A percentile compares a stretch with the other conserved stretches of the same genome.
phyloP scores from a whole-genome alignment of 2,329 filamentous ascomycete species.

The Magnaporthiopsis incrustans region DNA sequence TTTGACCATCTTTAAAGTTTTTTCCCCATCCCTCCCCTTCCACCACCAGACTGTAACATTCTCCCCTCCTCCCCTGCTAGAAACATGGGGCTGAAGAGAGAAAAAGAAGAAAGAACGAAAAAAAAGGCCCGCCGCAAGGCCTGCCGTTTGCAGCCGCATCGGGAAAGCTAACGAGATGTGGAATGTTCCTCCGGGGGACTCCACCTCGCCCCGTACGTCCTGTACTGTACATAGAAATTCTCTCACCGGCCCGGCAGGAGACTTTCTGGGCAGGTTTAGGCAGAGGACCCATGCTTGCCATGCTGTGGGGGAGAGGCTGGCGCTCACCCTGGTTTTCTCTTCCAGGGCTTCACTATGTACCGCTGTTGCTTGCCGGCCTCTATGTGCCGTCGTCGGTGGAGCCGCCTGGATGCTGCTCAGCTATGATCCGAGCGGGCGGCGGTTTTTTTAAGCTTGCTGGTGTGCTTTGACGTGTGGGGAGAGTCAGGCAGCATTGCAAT shows the following conservation, averaged over 20 bases:
- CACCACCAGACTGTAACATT: too few species aligned
- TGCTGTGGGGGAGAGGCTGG: neutral
- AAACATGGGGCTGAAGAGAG: neutral
- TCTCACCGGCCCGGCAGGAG: neutral
- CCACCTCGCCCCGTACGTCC: neutral
- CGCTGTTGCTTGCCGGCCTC: neutral
- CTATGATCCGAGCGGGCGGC: too few species aligned
- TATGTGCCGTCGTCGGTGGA: neutral
- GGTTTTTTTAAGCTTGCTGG: too few species aligned
- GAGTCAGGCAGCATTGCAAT: too few species aligned
- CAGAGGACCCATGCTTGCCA: neutral
- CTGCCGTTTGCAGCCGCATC: neutral
- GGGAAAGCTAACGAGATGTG: neutral
- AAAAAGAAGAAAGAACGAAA: neutral
- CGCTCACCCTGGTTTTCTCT: neutral
- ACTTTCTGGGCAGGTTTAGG: neutral
- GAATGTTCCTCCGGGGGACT: neutral
- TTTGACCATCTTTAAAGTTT: too few species aligned
- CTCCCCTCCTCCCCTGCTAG: too few species aligned
- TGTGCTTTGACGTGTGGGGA: too few species aligned
- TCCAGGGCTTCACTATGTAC: neutral
- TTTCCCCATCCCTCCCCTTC: too few species aligned
- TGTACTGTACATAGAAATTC: neutral
- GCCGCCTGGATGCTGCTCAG: too few species aligned
- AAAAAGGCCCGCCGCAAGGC: neutral